These are phyloP conservation scores for Polytrichum commune DNA, from an alignment of 225 moss, liverwort and hornwort genomes.

Conservation along the genomic window DNA sequence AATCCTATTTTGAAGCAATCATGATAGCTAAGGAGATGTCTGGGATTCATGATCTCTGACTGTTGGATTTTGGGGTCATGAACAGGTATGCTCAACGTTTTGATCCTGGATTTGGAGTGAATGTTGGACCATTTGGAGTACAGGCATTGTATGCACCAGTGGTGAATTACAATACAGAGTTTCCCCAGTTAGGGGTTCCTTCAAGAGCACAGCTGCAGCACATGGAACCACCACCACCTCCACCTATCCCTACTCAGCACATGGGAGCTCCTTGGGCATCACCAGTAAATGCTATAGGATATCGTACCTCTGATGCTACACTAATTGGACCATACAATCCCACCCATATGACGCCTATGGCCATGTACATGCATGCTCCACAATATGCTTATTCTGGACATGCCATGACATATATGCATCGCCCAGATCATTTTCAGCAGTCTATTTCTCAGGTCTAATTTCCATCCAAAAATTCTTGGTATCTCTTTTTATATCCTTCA, in stretches of 20 bases:
- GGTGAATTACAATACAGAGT: conserved; percentile 96
- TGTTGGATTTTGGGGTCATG: too few relatives aligned
- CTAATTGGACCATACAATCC: conserved; percentile 70
- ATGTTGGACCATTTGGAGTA: conserved; percentile 68
- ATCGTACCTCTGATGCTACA: conserved; percentile 65
- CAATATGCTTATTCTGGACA: conserved; percentile 86
- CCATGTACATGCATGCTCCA: conserved; percentile 93
- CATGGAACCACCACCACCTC: conserved; percentile 85
- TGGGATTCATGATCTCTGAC: too few relatives aligned
- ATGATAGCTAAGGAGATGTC: too few relatives aligned
- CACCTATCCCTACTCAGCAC: conserved; percentile 76
- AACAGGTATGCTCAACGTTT: conserved; percentile 85
- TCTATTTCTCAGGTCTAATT: conserved; percentile 71
- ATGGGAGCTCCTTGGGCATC: conserved; percentile 81
- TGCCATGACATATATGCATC: conserved; percentile 83
- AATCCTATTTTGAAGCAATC: too few relatives aligned
- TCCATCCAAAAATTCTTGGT: too few relatives aligned
- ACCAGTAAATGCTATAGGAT: conserved; percentile 67
- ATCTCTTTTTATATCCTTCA: too few relatives aligned
- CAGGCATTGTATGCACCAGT: conserved; percentile 91
- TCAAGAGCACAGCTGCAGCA: conserved; percentile 74
- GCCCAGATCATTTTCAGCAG: conserved; percentile 83
- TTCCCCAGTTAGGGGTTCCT: conserved; percentile 88
- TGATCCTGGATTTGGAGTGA: conserved; percentile 95
- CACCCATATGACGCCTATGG: conserved; percentile 77